Percentiles rank a stretch among this genome's conserved stretches.
Conservation (phyloP, 768 basidiomycete genomes). For the Kwoniella bestiolae region DNA sequence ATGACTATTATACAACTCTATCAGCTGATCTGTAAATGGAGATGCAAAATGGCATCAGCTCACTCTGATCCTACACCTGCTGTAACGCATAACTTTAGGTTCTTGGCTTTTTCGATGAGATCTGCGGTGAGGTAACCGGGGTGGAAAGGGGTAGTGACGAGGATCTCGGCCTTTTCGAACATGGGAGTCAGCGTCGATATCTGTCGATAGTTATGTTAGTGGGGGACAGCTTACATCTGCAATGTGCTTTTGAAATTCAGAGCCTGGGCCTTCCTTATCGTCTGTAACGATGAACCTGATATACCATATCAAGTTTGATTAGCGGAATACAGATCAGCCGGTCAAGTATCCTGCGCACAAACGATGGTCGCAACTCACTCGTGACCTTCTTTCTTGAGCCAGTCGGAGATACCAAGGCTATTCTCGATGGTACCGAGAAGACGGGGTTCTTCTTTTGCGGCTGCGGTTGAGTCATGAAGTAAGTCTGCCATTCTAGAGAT, state of each 20-base stretch:
- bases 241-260: conserved; percentile 80
- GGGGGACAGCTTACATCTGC: conserved; percentile 65
- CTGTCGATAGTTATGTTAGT: not conserved
- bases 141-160: conserved; percentile 57
- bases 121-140: conserved; percentile 56
- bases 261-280: conserved; percentile 80
- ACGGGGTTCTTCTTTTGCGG: conserved; percentile 54
- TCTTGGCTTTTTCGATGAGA: conserved; percentile 68
- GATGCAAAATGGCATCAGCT: no score
- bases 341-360: no score
- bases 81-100: conserved; percentile 86
- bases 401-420: conserved; percentile 73
- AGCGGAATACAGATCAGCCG: no score
- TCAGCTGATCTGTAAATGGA: no score
- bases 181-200: no score
- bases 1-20: conserved; percentile 30
- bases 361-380: conserved; percentile 63
- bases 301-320: no score
- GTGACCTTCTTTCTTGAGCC: conserved; percentile 73
- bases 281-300: conserved; percentile 68
- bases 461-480: conserved; percentile 13
- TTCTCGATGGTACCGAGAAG: conserved; percentile 57
- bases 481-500: not conserved
- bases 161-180: conserved; percentile 38
- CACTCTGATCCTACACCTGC: conserved; percentile 91